Percentiles rank a stretch among this genome's conserved stretches.
Evolutionary conservation across 106 monocot genomes (phyloP).

Genomic region (Amphibolis antarctica): DNA sequence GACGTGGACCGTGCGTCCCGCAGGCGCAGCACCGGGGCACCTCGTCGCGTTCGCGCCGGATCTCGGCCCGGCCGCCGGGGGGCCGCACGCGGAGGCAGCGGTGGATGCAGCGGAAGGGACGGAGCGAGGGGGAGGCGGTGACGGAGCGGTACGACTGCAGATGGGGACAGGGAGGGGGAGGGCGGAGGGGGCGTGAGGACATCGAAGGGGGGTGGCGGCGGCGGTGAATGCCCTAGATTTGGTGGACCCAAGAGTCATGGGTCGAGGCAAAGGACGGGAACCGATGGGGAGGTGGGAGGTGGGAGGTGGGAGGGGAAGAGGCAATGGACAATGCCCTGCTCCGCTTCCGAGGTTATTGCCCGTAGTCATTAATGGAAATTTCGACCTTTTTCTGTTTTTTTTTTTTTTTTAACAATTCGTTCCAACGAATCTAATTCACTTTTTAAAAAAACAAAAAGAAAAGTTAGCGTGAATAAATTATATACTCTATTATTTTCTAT

Average conservation of each 20-base stretch:
- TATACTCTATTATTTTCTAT: too few species aligned
- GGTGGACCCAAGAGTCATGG: background rate
- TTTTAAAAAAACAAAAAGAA: too few species aligned
- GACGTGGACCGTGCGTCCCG: slow-evolving; percentile 32
- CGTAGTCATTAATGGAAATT: too few species aligned
- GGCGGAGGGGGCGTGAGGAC: background rate
- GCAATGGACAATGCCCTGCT: too few species aligned
- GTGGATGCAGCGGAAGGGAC: slow-evolving; percentile 37
- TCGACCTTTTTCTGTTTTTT: too few species aligned
- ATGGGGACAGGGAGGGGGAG: slow-evolving; percentile 2
- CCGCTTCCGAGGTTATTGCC: too few species aligned
- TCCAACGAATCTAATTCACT: too few species aligned
- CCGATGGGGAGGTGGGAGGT: background rate
- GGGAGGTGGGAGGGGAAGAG: background rate
- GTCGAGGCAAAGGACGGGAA: background rate
- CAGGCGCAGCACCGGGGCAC: slow-evolving; percentile 56
- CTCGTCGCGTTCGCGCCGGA: slow-evolving; percentile 58
- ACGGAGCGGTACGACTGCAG: slow-evolving; percentile 1
- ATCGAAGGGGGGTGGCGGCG: background rate
- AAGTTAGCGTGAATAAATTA: too few species aligned
- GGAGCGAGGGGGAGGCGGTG: slow-evolving; percentile 2
- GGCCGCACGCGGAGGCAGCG: slow-evolving; percentile 45
- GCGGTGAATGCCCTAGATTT: background rate
- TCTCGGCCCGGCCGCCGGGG: slow-evolving; percentile 35
- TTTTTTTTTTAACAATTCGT: too few species aligned